Conservation (phyloP, 331 rosid species). For the Erythrophleum ivorense region DNA sequence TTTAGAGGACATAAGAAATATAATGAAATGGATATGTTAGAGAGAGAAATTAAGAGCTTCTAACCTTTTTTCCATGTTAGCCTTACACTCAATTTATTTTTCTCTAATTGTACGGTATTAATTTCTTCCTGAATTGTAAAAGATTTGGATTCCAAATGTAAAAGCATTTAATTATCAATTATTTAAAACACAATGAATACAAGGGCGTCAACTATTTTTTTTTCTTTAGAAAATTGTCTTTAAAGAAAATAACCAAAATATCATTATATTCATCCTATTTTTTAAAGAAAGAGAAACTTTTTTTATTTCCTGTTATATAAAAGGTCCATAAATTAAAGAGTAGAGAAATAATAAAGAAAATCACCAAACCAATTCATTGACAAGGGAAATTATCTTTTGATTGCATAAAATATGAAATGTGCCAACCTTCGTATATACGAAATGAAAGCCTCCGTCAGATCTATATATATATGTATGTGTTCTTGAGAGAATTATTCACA, state of each 20-base stretch:
- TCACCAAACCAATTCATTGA: background rate
- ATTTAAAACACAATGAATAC: background rate
- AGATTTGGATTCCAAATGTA: background rate
- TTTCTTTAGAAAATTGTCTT: background rate
- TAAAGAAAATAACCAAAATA: background rate
- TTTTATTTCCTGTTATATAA: background rate
- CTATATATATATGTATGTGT: background rate
- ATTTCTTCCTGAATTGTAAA: background rate
- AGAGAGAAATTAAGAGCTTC: no score
- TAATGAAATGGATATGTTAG: no score
- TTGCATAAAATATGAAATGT: background rate
- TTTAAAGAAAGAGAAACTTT: background rate
- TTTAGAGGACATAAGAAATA: no score
- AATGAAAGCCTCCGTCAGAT: background rate
- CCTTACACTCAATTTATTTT: background rate
- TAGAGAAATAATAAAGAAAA: background rate
- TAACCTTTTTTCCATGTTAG: no score
- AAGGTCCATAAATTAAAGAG: no score
- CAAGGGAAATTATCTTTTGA: no score
- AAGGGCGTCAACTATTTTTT: background rate
- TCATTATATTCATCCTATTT: background rate
- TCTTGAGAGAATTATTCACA: background rate
- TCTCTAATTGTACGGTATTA: background rate
- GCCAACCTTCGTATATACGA: background rate
- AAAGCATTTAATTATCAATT: background rate